Evolutionary conservation across 192 early-diverging fungal species (phyloP).

Genomic region (Coemansia sp.): DNA sequence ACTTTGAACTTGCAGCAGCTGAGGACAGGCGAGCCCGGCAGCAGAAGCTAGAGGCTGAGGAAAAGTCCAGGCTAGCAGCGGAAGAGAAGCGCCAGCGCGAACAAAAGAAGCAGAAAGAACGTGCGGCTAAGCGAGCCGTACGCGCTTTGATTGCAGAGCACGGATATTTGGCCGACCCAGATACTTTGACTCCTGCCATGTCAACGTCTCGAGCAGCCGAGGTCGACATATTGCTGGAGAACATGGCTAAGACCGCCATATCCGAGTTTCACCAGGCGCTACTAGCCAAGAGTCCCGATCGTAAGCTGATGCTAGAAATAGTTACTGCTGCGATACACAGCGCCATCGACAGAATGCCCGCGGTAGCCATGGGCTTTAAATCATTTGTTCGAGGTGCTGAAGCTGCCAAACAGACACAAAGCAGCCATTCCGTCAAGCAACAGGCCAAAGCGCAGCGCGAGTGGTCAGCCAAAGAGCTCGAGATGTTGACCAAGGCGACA

Average conservation of each 20-base stretch:
- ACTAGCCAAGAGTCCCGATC: not conserved
- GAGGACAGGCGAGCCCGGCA: conserved; percentile 22
- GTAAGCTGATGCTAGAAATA: not conserved
- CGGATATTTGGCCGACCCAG: conserved; percentile 42
- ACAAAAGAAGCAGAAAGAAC: conserved; percentile 50
- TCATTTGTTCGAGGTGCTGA: conserved; percentile 22
- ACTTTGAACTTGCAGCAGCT: conserved; percentile 23
- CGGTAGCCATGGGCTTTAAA: conserved; percentile 14
- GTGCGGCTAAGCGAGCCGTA: conserved; percentile 25
- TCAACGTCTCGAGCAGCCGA: conserved; percentile 36
- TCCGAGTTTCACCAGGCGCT: conserved; percentile 36
- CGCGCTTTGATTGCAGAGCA: conserved; percentile 54
- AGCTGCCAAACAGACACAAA: conserved; percentile 14
- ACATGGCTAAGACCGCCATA: conserved; percentile 46
- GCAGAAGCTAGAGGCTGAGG: conserved; percentile 17
- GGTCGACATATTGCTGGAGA: conserved; percentile 58
- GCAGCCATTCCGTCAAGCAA: not conserved
- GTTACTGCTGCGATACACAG: not conserved
- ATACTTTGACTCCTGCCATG: not conserved
- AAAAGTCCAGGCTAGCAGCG: conserved; percentile 11
- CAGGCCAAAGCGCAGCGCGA: conserved; percentile 15
- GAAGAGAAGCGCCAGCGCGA: conserved; percentile 36
- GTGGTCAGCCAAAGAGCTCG: conserved; percentile 73
- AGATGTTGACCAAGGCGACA: conserved; percentile 72
- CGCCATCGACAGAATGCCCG: conserved; percentile 8